Evolutionary conservation across 2,329 filamentous ascomycete species (phyloP).

Genomic region (Sphaerulina vaccinii): DNA sequence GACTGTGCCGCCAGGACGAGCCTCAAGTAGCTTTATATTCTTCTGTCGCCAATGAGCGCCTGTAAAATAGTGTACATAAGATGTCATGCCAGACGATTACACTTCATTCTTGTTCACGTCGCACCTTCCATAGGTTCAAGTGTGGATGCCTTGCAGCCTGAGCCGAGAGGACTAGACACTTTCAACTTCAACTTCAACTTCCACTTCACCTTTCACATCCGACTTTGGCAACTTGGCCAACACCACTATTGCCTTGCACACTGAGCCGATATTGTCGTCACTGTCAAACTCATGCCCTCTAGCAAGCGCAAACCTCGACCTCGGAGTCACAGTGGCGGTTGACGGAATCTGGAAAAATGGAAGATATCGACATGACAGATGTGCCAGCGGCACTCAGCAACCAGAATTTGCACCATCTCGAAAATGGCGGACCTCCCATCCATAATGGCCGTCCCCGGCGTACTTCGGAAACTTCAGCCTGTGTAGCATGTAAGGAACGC

Average conservation of each 20-base stretch:
- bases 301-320: not conserved
- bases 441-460: not conserved
- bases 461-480: slow-evolving; percentile 5
- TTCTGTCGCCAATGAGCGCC: no score
- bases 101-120: no score
- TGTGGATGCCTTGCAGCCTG: no score
- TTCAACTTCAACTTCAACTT: not conserved
- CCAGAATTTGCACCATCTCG: slow-evolving; percentile 6
- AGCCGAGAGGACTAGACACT: no score
- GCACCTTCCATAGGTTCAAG: no score
- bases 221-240: not conserved
- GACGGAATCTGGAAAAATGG: slow-evolving; percentile 2
- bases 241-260: not conserved
- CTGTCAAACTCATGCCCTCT: slow-evolving; percentile 1
- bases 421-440: not conserved
- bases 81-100: no score
- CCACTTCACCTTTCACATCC: not conserved
- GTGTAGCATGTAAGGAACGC: slow-evolving; percentile 3
- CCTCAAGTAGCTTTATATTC: no score
- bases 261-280: no score
- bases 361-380: slow-evolving; percentile 6
- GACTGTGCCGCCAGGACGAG: no score
- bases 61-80: no score
- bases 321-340: slow-evolving; percentile 6
- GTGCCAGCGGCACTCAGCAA: not conserved